Percentiles rank a stretch among this genome's conserved stretches.
phyloP scores from a whole-genome alignment of 83 land plant genomes.

The Isoetes engelmannii region DNA sequence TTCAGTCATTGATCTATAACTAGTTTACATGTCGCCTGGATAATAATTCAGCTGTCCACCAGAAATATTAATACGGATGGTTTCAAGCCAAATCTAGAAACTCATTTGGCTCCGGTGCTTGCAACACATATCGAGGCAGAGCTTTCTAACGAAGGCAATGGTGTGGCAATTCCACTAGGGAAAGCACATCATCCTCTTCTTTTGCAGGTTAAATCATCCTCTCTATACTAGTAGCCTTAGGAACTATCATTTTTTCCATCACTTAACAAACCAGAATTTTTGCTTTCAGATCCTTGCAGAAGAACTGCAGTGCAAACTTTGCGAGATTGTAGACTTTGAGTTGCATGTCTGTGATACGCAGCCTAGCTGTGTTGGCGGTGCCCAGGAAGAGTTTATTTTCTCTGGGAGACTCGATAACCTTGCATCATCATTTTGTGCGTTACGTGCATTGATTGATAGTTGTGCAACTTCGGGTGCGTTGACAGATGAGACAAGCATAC shows the following conservation, averaged over 20 bases:
- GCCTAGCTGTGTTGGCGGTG: slow-evolving; percentile 93
- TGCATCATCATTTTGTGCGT: slow-evolving; percentile 80
- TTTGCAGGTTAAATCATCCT: slow-evolving; percentile 46
- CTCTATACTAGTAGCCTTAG: not conserved
- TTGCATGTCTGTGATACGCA: slow-evolving; percentile 88
- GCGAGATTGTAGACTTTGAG: slow-evolving; percentile 70
- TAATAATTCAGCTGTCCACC: not conserved
- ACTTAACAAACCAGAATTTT: not conserved
- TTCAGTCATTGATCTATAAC: no score
- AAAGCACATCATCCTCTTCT: slow-evolving; percentile 64
- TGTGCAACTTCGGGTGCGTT: slow-evolving; percentile 39
- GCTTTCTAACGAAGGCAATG: not conserved
- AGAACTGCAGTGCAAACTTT: slow-evolving; percentile 49
- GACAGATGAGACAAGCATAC: slow-evolving; percentile 56
- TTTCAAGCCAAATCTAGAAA: slow-evolving; percentile 91
- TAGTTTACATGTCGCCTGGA: not conserved
- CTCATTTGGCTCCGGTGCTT: slow-evolving; percentile 67
- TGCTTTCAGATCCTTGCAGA: slow-evolving; percentile 44
- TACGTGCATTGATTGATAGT: slow-evolving; percentile 77
- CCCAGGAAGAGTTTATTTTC: slow-evolving; percentile 76
- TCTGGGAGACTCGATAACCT: slow-evolving; percentile 95
- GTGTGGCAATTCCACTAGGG: slow-evolving; percentile 24
- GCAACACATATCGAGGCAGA: slow-evolving; percentile 45
- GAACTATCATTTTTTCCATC: not conserved
- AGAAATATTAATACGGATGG: slow-evolving; percentile 91